phyloP scores from a whole-genome alignment of 2,329 filamentous ascomycete species.

The Fusarium setosum region DNA sequence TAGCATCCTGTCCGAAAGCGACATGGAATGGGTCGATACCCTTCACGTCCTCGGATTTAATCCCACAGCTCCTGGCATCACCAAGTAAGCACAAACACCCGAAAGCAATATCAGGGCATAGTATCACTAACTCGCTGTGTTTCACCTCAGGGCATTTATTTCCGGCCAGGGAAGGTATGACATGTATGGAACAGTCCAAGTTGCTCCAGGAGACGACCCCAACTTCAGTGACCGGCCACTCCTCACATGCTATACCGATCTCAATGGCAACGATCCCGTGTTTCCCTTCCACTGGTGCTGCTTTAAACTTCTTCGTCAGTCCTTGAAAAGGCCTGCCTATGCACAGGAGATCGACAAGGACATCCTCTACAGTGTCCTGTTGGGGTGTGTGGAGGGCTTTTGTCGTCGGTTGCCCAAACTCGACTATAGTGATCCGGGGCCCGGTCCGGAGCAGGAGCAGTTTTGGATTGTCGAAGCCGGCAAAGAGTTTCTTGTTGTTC shows the following conservation, averaged over 20 bases:
- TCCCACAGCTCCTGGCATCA: background rate
- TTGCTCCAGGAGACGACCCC: background rate
- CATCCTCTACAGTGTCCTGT: slow-evolving; percentile 6
- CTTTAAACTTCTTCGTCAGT: background rate
- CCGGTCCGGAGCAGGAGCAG: background rate
- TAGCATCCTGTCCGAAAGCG: background rate
- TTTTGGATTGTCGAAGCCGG: background rate
- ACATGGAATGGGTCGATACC: background rate
- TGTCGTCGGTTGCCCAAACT: background rate
- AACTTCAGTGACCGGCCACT: background rate
- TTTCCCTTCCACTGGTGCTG: slow-evolving; percentile 10
- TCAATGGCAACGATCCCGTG: background rate
- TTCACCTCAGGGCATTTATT: background rate
- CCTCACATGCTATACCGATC: background rate
- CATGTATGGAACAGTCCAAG: background rate
- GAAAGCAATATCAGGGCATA: background rate
- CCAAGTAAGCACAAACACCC: background rate
- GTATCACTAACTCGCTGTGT: background rate
- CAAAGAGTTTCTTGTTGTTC: background rate
- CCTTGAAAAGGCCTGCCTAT: background rate
- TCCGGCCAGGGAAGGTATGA: background rate
- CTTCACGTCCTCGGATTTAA: slow-evolving; percentile 8
- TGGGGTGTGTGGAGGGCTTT: background rate
- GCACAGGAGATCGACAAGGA: background rate
- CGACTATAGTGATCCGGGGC: background rate